Conservation (phyloP, 176 grass and related monocot genomes). For the Carex pumila region DNA sequence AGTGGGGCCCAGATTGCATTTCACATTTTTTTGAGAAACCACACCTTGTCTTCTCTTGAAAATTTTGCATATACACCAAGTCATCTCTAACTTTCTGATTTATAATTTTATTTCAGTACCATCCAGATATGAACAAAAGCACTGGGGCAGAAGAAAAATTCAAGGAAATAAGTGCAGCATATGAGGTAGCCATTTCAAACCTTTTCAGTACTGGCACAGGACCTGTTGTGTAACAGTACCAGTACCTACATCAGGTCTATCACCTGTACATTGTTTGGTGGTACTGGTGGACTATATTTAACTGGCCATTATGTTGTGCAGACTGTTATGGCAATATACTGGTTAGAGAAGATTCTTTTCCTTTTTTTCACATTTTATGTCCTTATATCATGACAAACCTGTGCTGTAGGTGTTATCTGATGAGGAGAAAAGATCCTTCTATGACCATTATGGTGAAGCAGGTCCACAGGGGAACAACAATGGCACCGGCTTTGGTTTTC, state of each 20-base stretch:
- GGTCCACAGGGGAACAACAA: conserved; percentile 36
- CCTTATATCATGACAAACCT: conserved; percentile 11
- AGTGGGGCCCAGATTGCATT: background rate
- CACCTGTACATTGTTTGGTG: background rate
- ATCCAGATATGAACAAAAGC: conserved; percentile 90
- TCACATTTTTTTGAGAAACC: background rate
- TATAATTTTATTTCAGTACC: conserved; percentile 46
- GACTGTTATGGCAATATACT: background rate
- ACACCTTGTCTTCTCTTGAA: background rate
- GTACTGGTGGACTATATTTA: background rate
- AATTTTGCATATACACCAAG: background rate
- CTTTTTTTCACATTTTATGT: conserved; percentile 8
- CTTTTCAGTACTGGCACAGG: background rate
- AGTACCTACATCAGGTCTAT: conserved; percentile 15
- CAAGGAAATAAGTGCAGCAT: conserved; percentile 95
- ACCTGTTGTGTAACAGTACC: background rate
- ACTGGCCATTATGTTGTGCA: background rate
- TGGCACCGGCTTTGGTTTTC: conserved; percentile 30
- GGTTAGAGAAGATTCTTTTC: background rate
- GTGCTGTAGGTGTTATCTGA: conserved; percentile 69
- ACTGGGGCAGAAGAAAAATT: conserved; percentile 92
- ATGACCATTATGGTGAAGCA: conserved; percentile 69
- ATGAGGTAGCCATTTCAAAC: conserved; percentile 58
- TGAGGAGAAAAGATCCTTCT: conserved; percentile 75
- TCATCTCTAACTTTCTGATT: background rate